Evolutionary conservation across 1,139 yeast genomes (phyloP), one percentile per base, ranked within the genome.

Genomic region (Saccharomyces hybrid): DNA sequence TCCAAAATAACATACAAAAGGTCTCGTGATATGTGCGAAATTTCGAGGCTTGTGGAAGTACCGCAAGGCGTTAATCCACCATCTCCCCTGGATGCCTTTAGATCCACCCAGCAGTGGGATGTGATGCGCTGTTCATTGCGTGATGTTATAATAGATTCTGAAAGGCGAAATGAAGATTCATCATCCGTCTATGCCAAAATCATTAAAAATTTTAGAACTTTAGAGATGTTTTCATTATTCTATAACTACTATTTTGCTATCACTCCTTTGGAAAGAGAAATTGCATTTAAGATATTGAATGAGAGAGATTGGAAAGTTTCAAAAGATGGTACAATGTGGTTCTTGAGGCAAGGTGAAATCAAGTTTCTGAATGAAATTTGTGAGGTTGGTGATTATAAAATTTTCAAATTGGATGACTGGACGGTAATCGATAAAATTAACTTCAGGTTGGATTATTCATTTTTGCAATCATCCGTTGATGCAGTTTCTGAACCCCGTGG

Each of bases 191-290:
- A 57, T 47, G 59, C 57, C n/a, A 51, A 56, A 4, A 57, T 67
- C 9, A 38, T 65, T 42, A 64, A 61, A 13, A 62, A 62, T 34
- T 69, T 69, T 47, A 62, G 66, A 55, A 55, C 59, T 1, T 49
- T 68, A 48, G 72, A 69, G 50, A 65, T 67, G 57, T 69, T 69
- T 60, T 82, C 82, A 4, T 71, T 83, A 51, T 83, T 84, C 61
- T 83, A 77, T 67, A 86, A 86, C 11, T 81, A 76, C 61, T 83
- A 82, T 63, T 83, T 78, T 67, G 84, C 85, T 1, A 70, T 79
- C 25, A 80, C 86, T 1, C 82, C 82, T 7, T 66, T 76, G 51
- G 85, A 81, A 61, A 76, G 75, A 55, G 64, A 66, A 26, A 64
- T 73, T 42, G 73, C 76, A 2, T 61, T 66, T 8, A 52, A 63